Evolutionary conservation across 495 filamentous ascomycete species (phyloP).

Genomic region (Penicillium nucicola): DNA sequence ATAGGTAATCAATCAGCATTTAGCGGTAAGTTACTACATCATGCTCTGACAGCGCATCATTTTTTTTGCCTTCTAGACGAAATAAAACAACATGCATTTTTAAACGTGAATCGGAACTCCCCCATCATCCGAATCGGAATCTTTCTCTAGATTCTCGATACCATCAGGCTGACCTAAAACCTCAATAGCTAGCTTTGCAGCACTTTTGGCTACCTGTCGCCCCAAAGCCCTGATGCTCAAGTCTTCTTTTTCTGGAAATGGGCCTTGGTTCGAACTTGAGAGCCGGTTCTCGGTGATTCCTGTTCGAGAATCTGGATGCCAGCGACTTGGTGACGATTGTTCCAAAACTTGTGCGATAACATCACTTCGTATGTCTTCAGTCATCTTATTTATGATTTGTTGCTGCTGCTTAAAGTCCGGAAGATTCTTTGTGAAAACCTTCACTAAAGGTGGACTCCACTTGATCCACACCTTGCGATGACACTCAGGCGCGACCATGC

Average conservation of each 20-base stretch:
- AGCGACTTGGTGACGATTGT: conserved; percentile 9
- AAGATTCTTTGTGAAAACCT: background rate
- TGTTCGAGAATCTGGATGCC: conserved; percentile 21
- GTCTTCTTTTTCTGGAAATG: no score
- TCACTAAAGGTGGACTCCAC: conserved; percentile 20
- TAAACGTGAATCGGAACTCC: no score
- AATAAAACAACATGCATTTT: no score
- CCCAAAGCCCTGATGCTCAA: background rate
- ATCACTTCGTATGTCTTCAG: conserved; percentile 13
- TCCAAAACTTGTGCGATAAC: conserved; percentile 15
- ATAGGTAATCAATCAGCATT: no score
- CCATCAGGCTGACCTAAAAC: no score
- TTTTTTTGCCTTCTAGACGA: no score
- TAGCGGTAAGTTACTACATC: no score
- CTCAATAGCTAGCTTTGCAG: no score
- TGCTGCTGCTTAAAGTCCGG: conserved; percentile 11
- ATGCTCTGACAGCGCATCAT: no score
- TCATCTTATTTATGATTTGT: conserved; percentile 20
- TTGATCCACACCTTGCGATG: conserved; percentile 21
- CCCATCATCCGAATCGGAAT: no score
- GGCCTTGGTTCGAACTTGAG: background rate
- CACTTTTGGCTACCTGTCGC: no score
- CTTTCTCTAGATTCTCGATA: no score
- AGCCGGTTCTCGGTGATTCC: background rate
- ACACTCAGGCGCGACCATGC: conserved; percentile 17